Base-by-base conservation (phyloP, 371 early-diverging fungal genomes). In the Blastocladiella emersonii region DNA sequence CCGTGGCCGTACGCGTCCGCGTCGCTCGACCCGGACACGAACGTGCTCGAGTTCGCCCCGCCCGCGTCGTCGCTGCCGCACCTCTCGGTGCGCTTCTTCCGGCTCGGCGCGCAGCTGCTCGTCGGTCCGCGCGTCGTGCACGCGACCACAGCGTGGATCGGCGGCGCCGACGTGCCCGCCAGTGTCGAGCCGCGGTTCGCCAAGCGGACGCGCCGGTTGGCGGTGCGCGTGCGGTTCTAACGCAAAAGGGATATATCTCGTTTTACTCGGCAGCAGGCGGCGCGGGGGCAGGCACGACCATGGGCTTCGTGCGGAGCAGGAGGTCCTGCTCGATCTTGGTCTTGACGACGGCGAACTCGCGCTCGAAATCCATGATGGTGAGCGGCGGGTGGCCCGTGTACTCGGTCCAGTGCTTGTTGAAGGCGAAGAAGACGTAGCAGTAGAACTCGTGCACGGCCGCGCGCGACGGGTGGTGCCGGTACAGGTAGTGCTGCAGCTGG, bases 321-420 rank as follows among this genome's bases (percentile, higher is more conserved):
- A 86, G 59, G 43, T 76, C 74, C 30, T 63, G 64, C 63, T 83
- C 76, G 34, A 82, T 69, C 21, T 66, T 48, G 34, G 25, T 53
- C 62, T 79, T 77, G 70, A 86, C 86, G 44, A 80, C 76, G 21
- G 68, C 69, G 72, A 90, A 88, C 37, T 79, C 74, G 1, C 69
- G 57, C 63, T 82, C 81, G 70, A 90, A 90, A 61, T 90, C 88
- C 86, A 90, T 87, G 8, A 86, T 78, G 4, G 82, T 79, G 57
- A 83, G 68, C 56, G 75, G 70, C 25, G 80, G 78, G 34, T 70
- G 19, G 53, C 48, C 48, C 19, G 76, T 76, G 39, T 78, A 74
- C 4, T 73, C 66, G 1, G 73, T 79, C 91, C 91, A 90, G 63
- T 76, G 78, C 12, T 74, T 71, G 63, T 86, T 82, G 67, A 89